A percentile compares a stretch with the other conserved stretches of the same genome.
phyloP scores from a whole-genome alignment of 2,329 filamentous ascomycete species.

The Sporothrix mexicana region DNA sequence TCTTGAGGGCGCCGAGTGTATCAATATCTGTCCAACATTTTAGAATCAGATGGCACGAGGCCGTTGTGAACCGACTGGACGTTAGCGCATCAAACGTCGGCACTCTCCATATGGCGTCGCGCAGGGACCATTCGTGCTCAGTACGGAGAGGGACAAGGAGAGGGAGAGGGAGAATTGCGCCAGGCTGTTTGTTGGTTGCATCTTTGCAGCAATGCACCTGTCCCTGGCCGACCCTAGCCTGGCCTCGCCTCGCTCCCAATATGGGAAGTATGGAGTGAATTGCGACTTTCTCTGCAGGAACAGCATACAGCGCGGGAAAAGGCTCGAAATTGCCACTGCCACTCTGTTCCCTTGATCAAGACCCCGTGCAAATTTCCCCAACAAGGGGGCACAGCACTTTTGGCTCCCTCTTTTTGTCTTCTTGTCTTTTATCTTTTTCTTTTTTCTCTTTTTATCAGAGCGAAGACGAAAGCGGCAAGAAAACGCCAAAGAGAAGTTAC shows the following conservation, averaged over 20 bases:
- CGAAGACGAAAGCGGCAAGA: neutral
- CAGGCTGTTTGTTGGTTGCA: neutral
- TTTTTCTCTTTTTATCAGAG: neutral
- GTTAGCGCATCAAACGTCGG: conserved; percentile 9
- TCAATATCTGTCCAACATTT: neutral
- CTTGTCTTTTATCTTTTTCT: neutral
- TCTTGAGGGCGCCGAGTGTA: conserved; percentile 2
- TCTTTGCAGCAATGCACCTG: conserved; percentile 3
- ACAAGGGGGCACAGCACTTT: neutral
- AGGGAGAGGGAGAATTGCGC: neutral
- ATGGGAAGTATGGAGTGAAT: too few relatives aligned
- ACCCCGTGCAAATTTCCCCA: conserved; percentile 22
- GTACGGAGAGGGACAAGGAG: too few relatives aligned
- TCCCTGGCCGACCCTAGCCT: neutral
- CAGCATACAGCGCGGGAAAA: conserved; percentile 8
- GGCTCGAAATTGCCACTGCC: conserved; percentile 22
- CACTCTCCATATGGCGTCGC: neutral
- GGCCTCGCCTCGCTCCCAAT: neutral
- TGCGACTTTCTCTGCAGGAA: conserved; percentile 6
- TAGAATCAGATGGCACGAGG: neutral
- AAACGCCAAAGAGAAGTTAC: neutral
- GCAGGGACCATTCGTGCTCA: conserved; percentile 1
- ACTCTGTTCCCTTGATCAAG: neutral
- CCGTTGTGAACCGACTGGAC: neutral
- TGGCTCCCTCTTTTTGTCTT: conserved; percentile 18